Conservation (phyloP, 805 yeast genomes). For the Candida hungchunana region DNA sequence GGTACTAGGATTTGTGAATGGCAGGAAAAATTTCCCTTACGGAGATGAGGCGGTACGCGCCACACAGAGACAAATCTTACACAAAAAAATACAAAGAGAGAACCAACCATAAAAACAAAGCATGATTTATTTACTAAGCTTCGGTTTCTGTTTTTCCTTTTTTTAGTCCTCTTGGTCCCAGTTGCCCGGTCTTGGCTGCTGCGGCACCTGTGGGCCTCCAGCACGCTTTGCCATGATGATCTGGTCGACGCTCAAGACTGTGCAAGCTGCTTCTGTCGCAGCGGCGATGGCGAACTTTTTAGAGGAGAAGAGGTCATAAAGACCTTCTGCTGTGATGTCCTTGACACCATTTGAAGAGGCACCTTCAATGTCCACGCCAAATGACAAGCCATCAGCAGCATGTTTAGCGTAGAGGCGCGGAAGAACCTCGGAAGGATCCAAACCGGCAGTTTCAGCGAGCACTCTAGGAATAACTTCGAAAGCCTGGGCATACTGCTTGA, state of each 20-base stretch:
- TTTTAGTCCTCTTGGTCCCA: conserved; percentile 93
- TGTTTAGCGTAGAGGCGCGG: conserved; percentile 89
- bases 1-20: too few species aligned
- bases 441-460: conserved; percentile 90
- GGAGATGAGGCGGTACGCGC: too few species aligned
- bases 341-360: conserved; percentile 62
- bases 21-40: too few species aligned
- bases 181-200: conserved; percentile 83
- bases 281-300: conserved; percentile 85
- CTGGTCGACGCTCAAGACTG: conserved; percentile 90
- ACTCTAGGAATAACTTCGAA: conserved; percentile 93
- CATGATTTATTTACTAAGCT: too few species aligned
- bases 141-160: too few species aligned
- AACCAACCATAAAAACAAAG: too few species aligned
- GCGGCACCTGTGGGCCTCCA: conserved; percentile 93
- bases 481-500: conserved; percentile 89
- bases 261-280: conserved; percentile 93
- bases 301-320: conserved; percentile 74
- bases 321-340: conserved; percentile 64
- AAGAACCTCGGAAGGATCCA: conserved; percentile 84
- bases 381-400: conserved; percentile 38
- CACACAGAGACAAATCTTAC: too few species aligned
- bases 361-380: conserved; percentile 78
- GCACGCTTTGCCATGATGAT: conserved; percentile 99
- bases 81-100: too few species aligned